Conservation (phyloP, 139 green algal genomes). For the Pleodorina starrii region DNA sequence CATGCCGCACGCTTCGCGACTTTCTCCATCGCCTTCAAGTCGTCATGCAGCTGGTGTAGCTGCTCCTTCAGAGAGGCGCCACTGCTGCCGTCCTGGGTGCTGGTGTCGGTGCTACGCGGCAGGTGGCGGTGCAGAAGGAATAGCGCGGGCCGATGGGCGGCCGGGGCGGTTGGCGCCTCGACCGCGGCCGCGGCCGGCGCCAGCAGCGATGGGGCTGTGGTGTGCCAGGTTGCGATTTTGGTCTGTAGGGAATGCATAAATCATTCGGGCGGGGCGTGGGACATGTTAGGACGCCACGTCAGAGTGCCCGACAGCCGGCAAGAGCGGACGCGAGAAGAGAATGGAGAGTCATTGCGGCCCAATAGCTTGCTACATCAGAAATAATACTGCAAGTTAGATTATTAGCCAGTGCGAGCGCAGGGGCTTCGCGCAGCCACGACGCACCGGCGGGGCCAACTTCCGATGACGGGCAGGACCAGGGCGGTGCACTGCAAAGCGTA, state of each 20-base stretch:
- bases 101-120: not conserved
- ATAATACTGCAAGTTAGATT: too few species aligned
- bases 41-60: constrained; percentile 35
- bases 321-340: too few species aligned
- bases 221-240: not conserved
- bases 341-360: too few species aligned
- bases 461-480: not conserved
- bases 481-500: not conserved
- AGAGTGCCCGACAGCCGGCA: too few species aligned
- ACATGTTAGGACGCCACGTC: too few species aligned
- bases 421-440: too few species aligned
- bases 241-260: not conserved
- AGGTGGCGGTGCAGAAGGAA: constrained; percentile 52
- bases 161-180: not conserved
- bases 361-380: too few species aligned
- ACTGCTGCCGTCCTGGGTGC: not conserved
- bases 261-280: too few species aligned
- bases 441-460: not conserved
- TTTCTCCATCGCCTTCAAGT: constrained; percentile 59
- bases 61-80: not conserved
- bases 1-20: constrained; percentile 51
- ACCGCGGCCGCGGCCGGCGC: not conserved
- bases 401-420: too few species aligned
- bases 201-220: not conserved
- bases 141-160: not conserved